These are phyloP conservation scores for Plasmodium cynomolgi DNA, from an alignment of 169 alveolate genomes.

Conservation along the genomic window DNA sequence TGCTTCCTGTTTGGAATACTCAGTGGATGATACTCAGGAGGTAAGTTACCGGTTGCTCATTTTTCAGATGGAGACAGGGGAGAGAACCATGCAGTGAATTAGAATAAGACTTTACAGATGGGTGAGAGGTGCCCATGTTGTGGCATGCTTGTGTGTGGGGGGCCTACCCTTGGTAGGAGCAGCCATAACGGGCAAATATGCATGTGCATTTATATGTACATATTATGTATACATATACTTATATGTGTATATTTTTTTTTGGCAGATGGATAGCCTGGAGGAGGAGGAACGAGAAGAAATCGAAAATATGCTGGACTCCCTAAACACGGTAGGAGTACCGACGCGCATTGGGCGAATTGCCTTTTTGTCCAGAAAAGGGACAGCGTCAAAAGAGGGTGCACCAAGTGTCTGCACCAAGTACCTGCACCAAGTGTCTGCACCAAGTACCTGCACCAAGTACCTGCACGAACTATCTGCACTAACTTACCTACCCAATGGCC, in stretches of 20 bases:
- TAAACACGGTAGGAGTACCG: constrained; percentile 43
- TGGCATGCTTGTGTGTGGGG: neutral
- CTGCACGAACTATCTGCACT: no score
- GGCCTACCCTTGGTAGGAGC: neutral
- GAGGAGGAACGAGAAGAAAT: constrained; percentile 48
- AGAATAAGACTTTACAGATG: neutral
- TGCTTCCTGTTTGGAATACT: neutral
- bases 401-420: neutral
- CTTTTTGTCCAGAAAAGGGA: neutral
- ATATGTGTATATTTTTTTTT: neutral
- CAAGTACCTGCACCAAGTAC: neutral
- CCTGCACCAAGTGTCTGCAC: neutral
- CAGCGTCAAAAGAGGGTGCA: neutral
- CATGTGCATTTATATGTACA: neutral
- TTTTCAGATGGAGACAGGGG: neutral
- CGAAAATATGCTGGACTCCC: constrained; percentile 52
- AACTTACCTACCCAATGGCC: neutral
- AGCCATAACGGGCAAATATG: neutral
- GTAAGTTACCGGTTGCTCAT: neutral
- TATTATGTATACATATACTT: neutral
- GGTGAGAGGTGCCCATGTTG: neutral
- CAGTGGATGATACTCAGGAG: constrained; percentile 10
- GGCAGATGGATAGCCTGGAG: constrained; percentile 9
- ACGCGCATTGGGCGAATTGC: neutral
- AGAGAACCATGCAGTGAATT: neutral